phyloP scores from a whole-genome alignment of 306 rosid genomes.

The Lagenaria siceraria region DNA sequence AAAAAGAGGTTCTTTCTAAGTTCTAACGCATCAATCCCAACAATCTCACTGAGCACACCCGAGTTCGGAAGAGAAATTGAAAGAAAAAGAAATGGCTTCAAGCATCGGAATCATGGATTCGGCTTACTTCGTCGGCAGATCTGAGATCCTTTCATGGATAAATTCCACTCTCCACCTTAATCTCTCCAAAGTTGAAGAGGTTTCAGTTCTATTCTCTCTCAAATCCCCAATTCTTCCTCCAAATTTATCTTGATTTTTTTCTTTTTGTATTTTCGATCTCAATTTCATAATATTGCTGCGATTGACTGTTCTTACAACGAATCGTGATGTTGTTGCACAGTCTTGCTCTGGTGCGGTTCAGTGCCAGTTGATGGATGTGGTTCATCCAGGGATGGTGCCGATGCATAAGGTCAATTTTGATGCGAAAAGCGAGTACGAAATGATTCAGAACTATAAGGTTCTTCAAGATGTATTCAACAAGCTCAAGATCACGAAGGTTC shows the following conservation, averaged over 20 bases:
- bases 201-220: conserved; percentile 1
- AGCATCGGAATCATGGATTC: conserved; percentile 85
- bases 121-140: conserved; percentile 90
- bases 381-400: conserved; percentile 77
- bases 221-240: too few relatives aligned
- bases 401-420: conserved; percentile 97
- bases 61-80: neutral
- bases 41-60: neutral
- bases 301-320: neutral
- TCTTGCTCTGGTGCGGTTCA: conserved; percentile 89
- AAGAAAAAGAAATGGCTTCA: conserved; percentile 46
- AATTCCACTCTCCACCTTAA: conserved; percentile 77
- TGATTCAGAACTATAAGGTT: conserved; percentile 95
- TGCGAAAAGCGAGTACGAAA: conserved; percentile 83
- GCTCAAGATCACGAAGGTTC: conserved; percentile 86
- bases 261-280: neutral
- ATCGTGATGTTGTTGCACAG: conserved; percentile 9
- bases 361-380: conserved; percentile 83
- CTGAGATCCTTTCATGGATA: conserved; percentile 89
- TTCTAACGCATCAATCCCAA: neutral
- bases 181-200: conserved; percentile 84
- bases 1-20: neutral
- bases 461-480: conserved; percentile 90
- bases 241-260: too few relatives aligned
- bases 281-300: neutral